These are phyloP conservation scores for Hirschioporus abietinus DNA, from an alignment of 768 basidiomycete species.

Conservation along the genomic window DNA sequence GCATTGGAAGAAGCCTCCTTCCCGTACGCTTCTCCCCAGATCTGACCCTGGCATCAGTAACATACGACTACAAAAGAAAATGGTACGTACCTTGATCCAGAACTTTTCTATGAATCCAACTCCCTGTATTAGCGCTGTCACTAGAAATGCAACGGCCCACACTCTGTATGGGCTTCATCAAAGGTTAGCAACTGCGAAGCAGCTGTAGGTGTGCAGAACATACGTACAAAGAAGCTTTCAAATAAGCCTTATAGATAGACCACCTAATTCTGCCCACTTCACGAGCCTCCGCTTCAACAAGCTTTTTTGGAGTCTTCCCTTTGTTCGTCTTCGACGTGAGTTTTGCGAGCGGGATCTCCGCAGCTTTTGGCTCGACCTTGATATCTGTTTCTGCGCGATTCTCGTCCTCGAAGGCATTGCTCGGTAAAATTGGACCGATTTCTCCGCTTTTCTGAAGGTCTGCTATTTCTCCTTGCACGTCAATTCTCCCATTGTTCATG, in stretches of 20 bases:
- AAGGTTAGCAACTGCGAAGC: background rate
- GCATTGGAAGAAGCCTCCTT: background rate
- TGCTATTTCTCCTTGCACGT: conserved; percentile 30
- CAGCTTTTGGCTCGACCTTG: background rate
- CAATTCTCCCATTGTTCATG: conserved; percentile 37
- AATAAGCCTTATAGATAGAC: conserved; percentile 29
- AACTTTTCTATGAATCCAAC: conserved; percentile 15
- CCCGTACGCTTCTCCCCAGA: background rate
- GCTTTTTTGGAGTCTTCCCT: conserved; percentile 15
- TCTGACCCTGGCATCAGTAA: background rate
- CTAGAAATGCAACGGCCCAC: conserved; percentile 11
- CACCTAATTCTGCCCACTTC: conserved; percentile 30
- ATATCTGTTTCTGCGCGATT: background rate
- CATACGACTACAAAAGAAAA: background rate
- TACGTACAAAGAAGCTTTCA: conserved; percentile 14
- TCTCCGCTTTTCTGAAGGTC: conserved; percentile 30
- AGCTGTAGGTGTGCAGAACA: background rate
- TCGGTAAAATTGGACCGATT: conserved; percentile 16
- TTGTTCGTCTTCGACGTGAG: background rate
- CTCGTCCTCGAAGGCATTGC: background rate
- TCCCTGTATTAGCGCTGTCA: conserved; percentile 11
- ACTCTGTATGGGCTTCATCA: conserved; percentile 11
- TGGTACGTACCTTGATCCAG: conserved; percentile 32
- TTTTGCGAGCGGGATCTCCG: background rate
- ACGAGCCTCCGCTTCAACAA: conserved; percentile 28